Percentiles rank a stretch among this genome's conserved stretches.
Conservation (phyloP, 2,329 filamentous ascomycete species). For the Lachnellula subtilissima region DNA sequence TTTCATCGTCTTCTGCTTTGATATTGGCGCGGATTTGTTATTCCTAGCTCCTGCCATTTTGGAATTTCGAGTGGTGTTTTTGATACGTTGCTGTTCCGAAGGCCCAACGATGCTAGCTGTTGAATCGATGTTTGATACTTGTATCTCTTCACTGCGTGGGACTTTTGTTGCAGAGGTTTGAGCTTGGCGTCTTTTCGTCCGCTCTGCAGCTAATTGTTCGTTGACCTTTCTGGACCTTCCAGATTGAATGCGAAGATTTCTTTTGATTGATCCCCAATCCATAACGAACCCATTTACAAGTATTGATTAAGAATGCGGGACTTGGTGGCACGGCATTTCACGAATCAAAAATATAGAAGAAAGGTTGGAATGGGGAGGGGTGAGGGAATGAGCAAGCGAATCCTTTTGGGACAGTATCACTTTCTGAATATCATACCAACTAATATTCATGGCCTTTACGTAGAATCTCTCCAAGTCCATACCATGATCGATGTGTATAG, state of each 20-base stretch:
- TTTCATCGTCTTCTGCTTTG: neutral
- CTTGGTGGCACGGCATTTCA: neutral
- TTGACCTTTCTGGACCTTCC: neutral
- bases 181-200: neutral
- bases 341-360: neutral
- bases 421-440: neutral
- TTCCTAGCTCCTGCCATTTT: neutral
- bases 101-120: neutral
- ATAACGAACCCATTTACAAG: neutral
- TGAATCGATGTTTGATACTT: neutral
- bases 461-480: neutral
- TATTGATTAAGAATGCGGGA: neutral
- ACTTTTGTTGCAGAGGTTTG: neutral
- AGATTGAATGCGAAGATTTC: neutral
- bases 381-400: neutral
- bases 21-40: neutral
- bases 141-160: neutral
- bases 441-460: neutral
- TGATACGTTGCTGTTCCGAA: neutral
- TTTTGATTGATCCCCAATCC: neutral
- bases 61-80: neutral
- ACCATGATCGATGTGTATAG: neutral
- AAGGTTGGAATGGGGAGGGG: neutral
- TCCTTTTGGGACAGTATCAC: neutral
- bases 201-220: neutral